Base-by-base conservation (phyloP, 495 filamentous ascomycete species). In the Lasiosphaeria ovina region DNA sequence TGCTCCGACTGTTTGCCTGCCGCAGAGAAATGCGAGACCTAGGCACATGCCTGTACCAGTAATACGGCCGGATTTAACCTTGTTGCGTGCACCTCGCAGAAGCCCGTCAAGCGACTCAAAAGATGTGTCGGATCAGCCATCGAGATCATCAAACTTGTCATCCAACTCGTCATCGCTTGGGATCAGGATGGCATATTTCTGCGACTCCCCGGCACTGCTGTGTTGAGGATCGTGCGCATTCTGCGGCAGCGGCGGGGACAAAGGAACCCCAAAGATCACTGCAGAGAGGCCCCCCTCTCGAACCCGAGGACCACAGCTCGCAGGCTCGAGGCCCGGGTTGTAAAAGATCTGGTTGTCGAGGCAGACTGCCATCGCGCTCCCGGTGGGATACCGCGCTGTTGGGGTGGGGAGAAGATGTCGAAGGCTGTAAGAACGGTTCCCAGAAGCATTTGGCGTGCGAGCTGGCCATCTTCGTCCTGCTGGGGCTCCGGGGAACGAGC, bases 261-360 rank as follows among this genome's bases (percentile, higher is more conserved):
- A 63, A 55, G 57, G 54, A 58, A 55, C 64, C 36, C 54, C 44
- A 62, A 45, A 55, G 57, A 57, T 62, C 35, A 57, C 42, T 63
- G 57, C 52, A 63, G 55, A 58, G 55, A 44, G 57, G 54, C 47
- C 54, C 52, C 40, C 33, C 40, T 62, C 31, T 35, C 34, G 47
- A 57, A 54, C 52, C 52, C 8, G 49, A 59, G 47, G 16, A 58
- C 55, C 33, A 32, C 24, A 17, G 62, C 58, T 65, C 35, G 54
- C 33, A 61, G 35, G 62, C 58, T 61, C 45, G 48, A 44, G 54
- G 48, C 17, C 54, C 54, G 42, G 55, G 53, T 11, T 47, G 59
- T 65, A 65, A 65, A 65, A 60, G 55, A 65, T 59, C 63, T 65
- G 42, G 63, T 17, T 32, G 42, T 65, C 54, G 57, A 65, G 59